Evolutionary conservation across 2,329 filamentous ascomycete species (phyloP).

Genomic region (Fusarium denticulatum): DNA sequence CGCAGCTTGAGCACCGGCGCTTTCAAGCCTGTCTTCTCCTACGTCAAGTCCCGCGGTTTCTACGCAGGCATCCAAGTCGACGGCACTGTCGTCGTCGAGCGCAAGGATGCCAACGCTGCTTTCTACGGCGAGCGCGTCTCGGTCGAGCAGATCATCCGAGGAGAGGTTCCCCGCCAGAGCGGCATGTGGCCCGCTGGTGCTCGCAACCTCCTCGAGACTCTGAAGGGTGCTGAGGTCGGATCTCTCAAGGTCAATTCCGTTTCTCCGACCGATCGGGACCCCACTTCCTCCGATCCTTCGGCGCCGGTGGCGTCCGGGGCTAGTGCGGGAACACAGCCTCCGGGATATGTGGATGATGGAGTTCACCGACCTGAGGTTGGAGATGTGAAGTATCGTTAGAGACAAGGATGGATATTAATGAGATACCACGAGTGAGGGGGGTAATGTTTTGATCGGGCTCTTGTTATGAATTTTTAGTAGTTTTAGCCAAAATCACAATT

Average conservation of each 20-base stretch:
- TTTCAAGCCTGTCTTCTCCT: conserved; percentile 64
- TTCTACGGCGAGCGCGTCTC: conserved; percentile 77
- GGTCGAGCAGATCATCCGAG: conserved; percentile 59
- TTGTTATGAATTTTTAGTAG: not conserved
- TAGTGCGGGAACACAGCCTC: conserved; percentile 23
- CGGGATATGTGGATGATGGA: conserved; percentile 41
- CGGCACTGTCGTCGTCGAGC: conserved; percentile 85
- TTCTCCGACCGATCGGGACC: not conserved
- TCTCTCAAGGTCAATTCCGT: conserved; percentile 30
- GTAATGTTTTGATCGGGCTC: not conserved
- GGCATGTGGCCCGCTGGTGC: conserved; percentile 49
- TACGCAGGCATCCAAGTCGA: conserved; percentile 90
- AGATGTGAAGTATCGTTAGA: conserved; percentile 41
- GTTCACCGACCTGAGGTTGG: conserved; percentile 36
- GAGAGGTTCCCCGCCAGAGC: conserved; percentile 46
- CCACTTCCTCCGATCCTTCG: conserved; percentile 14
- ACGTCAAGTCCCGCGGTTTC: conserved; percentile 88
- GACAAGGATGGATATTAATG: not conserved
- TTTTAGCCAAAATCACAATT: not conserved
- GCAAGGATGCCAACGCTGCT: conserved; percentile 85
- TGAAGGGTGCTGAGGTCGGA: conserved; percentile 48
- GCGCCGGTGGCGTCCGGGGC: conserved; percentile 15
- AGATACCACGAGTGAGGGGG: conserved; percentile 32
- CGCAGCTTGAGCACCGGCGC: conserved; percentile 45
- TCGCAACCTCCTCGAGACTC: conserved; percentile 44